Evolutionary conservation across 331 rosid species (phyloP), one percentile per base, ranked within the genome.

Genomic region (Spiraea crenata): DNA sequence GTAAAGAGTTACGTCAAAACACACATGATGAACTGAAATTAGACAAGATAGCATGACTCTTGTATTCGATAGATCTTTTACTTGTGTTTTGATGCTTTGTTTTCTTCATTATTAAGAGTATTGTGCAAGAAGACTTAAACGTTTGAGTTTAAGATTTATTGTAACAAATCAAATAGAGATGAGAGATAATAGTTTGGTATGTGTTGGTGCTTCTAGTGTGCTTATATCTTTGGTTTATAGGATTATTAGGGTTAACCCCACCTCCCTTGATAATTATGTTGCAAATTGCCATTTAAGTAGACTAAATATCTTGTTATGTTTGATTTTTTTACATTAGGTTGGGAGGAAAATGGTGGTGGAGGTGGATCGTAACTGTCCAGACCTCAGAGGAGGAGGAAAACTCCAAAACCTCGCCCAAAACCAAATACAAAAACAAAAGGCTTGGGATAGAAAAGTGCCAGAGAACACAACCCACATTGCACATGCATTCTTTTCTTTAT

Each of bases 401-500:
- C 56, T 72, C 80, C 79, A 71, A 85, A 79, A 65, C 40, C 71
- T 63, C 62, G 1, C 31, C 31, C 31, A 25, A 25, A 25, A 58
- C 79, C 55, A 72, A 82, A 77, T 68, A 83, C 69, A 57, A 80
- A 76, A 79, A 25, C 31, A 25, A 67, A 74, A 82, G 80, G 67
- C 7, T 15, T 5, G 15, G 45, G 62, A n/a, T 82, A 66, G 70
- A 79, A 83, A 79, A 79, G 79, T 73, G 87, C 57, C 87, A 81
- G 86, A 73, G 77, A 69, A 84, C 80, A 76, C 83, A 82, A 67
- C 82, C 84, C 86, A 82, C 89, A 68, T 48, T 51, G 81, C 95
- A 86, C 92, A 89, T 91, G 96, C 84, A 79, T 66, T 76, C 65
- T 37, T 63, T 47, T 70, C 76, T 82, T 80, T 83, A 83, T 79